A percentile compares a stretch with the other conserved stretches of the same genome.
Conservation (phyloP, 371 early-diverging fungal species). For the Lichtheimia ornata region DNA sequence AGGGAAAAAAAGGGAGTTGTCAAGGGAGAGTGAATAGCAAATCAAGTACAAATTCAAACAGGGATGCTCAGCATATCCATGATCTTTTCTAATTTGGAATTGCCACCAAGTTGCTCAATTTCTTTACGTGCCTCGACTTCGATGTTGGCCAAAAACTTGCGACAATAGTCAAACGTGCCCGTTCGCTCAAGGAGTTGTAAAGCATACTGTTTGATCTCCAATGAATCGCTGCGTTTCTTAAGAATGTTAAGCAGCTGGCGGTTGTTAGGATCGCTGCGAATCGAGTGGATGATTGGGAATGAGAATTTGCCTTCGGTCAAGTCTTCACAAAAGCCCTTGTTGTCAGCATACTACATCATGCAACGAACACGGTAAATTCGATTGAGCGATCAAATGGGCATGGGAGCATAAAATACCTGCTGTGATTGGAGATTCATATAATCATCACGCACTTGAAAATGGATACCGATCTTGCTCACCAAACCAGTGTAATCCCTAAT, state of each 20-base stretch:
- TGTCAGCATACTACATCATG: conserved; percentile 69
- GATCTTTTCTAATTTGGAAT: conserved; percentile 61
- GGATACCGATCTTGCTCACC: conserved; percentile 87
- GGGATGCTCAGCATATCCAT: conserved; percentile 38
- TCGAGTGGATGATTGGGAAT: conserved; percentile 90
- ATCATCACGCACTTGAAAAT: conserved; percentile 96
- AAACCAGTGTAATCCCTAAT: conserved; percentile 74
- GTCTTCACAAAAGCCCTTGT: conserved; percentile 97
- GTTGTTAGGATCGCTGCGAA: conserved; percentile 62
- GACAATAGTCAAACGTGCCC: conserved; percentile 80
- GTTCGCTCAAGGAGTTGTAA: conserved; percentile 78
- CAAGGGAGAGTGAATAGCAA: too few species aligned
- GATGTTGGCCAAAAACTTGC: conserved; percentile 53
- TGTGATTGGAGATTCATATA: conserved; percentile 89
- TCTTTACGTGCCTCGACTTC: conserved; percentile 64
- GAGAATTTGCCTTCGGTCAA: conserved; percentile 98
- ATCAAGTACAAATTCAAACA: background rate
- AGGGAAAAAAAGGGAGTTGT: too few species aligned
- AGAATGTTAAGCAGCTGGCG: conserved; percentile 81
- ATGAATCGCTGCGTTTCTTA: conserved; percentile 78
- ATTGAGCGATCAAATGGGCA: background rate
- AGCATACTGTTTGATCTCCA: conserved; percentile 87
- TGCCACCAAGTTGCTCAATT: conserved; percentile 77
- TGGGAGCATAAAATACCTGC: conserved; percentile 47
- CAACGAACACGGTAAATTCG: background rate